A percentile compares a stretch with the other conserved stretches of the same genome.
These are phyloP conservation scores for Teunomyces gatunensis DNA, from an alignment of 805 yeast genomes.

Conservation along the genomic window DNA sequence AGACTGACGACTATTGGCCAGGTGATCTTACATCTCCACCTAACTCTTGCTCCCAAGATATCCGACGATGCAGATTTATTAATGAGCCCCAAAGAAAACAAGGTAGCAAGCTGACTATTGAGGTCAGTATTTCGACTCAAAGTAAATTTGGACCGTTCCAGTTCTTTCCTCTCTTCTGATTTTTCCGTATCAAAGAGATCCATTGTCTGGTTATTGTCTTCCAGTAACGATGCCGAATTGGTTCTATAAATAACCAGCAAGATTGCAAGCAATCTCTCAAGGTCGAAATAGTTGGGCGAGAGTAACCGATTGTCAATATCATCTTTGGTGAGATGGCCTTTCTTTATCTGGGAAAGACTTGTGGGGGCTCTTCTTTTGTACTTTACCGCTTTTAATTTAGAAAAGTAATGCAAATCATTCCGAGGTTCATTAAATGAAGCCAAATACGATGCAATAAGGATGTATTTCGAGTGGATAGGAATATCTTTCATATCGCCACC, in stretches of 20 bases:
- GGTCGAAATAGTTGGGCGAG: constrained; percentile 70
- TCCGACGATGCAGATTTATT: constrained; percentile 46
- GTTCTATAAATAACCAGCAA: constrained; percentile 63
- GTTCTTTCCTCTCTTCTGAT: constrained; percentile 30
- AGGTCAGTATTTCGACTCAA: constrained; percentile 45
- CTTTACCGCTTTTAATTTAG: constrained; percentile 47
- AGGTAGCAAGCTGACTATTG: constrained; percentile 58
- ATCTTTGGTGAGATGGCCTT: constrained; percentile 28
- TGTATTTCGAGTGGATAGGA: constrained; percentile 60
- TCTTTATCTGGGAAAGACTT: constrained; percentile 12
- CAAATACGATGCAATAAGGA: constrained; percentile 78
- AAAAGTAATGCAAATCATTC: constrained; percentile 67
- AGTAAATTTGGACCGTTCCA: constrained; percentile 35
- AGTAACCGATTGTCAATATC: constrained; percentile 59
- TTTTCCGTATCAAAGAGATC: constrained; percentile 31
- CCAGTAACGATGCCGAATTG: constrained; percentile 29
- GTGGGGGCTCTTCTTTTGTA: constrained; percentile 37
- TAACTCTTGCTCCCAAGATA: constrained; percentile 61
- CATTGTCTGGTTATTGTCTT: constrained; percentile 16
- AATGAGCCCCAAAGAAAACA: constrained; percentile 52
- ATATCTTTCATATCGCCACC: constrained; percentile 40
- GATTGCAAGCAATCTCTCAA: constrained; percentile 80
- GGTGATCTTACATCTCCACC: constrained; percentile 76
- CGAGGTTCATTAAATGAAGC: constrained; percentile 76
- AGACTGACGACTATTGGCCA: constrained; percentile 63